Evolutionary conservation across 228 moss, liverwort and hornwort genomes (phyloP), one percentile per base, ranked within the genome.

Genomic region (Sphagnum magellanicum): DNA sequence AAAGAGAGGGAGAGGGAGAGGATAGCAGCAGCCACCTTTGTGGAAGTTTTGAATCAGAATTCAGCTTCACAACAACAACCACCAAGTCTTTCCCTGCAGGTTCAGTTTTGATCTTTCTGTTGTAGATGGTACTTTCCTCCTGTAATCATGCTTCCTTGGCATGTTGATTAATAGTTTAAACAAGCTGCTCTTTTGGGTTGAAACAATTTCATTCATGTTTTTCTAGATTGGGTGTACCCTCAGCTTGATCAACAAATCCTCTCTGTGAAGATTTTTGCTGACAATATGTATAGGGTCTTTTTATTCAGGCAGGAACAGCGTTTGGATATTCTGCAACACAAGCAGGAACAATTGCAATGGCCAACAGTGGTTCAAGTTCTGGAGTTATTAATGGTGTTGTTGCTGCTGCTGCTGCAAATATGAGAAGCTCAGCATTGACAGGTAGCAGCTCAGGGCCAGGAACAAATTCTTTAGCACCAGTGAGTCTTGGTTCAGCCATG

Each of bases 1-100:
- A 79, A 83, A 46, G 32, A 32, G 32, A 32, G 32, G 32, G 32
- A 32, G 32, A 32, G 32, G 32, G 32, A 32, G 32, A 32, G 32
- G 32, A 32, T 32, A 32, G 32, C 32, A 32, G 63, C 61, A 6
- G 88, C 67, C 6, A 51, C 81, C 68, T 11, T 70, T 59, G 72
- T 74, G 67, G 96, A 93, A n/a, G 60, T 72, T 50, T 9, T 76
- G 67, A 74, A 66, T 6, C 81, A 84, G 67, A 96, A 89, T 75
- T 81, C 84, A 73, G 68, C 82, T 0, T 65, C 75, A 15, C 89
- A 84, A 77, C 89, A 88, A 52, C 78, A 73, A 64, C 88, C 79
- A 49, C 61, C 87, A 68, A 74, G 74, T 48, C 50, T 92, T 52
- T 70, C 91, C 10, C 50, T 86, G 70, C 90, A 91, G 92, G 92